phyloP scores from a whole-genome alignment of 1,139 yeast genomes.

The Debaryomyces robertsiae region DNA sequence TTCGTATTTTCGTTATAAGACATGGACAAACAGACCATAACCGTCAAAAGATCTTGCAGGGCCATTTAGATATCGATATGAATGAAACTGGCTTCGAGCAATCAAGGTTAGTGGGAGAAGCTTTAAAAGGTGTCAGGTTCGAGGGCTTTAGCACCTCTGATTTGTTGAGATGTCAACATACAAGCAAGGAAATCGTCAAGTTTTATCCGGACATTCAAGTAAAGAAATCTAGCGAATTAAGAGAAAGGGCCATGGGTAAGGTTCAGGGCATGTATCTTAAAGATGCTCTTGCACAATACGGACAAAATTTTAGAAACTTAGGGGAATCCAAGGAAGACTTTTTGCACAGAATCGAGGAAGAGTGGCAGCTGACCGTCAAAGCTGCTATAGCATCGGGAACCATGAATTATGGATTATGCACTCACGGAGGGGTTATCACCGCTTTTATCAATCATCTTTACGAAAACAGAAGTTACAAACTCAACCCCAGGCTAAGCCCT shows the following conservation, averaged over 20 bases:
- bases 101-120: conserved; percentile 52
- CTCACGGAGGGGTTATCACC: conserved; percentile 88
- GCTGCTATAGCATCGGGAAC: conserved; percentile 34
- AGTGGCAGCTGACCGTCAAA: conserved; percentile 48
- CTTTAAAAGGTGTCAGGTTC: conserved; percentile 40
- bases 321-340: conserved; percentile 59
- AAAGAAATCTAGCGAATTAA: conserved; percentile 41
- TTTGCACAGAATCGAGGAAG: conserved; percentile 49
- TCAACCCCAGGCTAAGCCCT: conserved; percentile 37
- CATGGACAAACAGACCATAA: conserved; percentile 85
- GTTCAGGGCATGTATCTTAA: conserved; percentile 68
- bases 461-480: conserved; percentile 35
- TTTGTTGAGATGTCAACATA: conserved; percentile 59
- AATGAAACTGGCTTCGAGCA: conserved; percentile 62
- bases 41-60: conserved; percentile 66
- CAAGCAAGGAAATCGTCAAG: conserved; percentile 43
- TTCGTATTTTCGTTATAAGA: conserved; percentile 65
- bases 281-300: conserved; percentile 59
- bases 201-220: conserved; percentile 25
- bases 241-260: conserved; percentile 83
- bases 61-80: conserved; percentile 64
- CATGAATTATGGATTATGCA: conserved; percentile 61
- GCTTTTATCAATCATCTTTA: conserved; percentile 54
- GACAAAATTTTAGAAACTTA: conserved; percentile 39
- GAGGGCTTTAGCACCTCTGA: conserved; percentile 64